These are phyloP conservation scores for Boletus rex-veris DNA, from an alignment of 768 basidiomycete species.

Conservation along the genomic window DNA sequence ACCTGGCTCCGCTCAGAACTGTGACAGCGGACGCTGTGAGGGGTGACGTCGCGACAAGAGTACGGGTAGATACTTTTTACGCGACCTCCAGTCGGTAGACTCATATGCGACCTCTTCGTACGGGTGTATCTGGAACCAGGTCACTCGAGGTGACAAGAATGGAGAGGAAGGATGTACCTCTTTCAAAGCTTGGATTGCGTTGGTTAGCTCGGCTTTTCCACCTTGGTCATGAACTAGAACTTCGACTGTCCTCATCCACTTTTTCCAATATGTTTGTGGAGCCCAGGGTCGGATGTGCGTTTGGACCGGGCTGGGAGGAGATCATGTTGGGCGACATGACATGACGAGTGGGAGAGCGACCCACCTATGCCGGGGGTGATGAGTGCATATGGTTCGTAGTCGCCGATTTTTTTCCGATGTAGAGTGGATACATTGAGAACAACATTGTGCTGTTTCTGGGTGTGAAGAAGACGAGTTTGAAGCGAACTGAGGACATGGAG, in stretches of 20 bases:
- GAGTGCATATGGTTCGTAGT: slow-evolving; percentile 28
- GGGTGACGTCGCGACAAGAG: slow-evolving; percentile 8
- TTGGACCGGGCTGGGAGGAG: slow-evolving; percentile 22
- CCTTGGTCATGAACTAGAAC: slow-evolving; percentile 43
- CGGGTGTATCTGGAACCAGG: slow-evolving; percentile 43
- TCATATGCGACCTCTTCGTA: slow-evolving; percentile 39
- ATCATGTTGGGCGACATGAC: not conserved
- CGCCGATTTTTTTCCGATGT: not conserved
- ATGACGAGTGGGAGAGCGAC: slow-evolving; percentile 26
- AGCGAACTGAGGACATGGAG: not conserved
- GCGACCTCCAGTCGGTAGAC: slow-evolving; percentile 49
- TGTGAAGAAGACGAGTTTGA: too few relatives aligned
- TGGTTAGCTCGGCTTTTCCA: slow-evolving; percentile 30
- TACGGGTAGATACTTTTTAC: slow-evolving; percentile 19
- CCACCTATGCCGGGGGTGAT: slow-evolving; percentile 42
- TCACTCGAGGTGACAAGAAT: not conserved
- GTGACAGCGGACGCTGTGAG: slow-evolving; percentile 5
- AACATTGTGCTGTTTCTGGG: too few relatives aligned
- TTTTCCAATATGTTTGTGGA: slow-evolving; percentile 35
- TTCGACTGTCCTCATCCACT: slow-evolving; percentile 53
- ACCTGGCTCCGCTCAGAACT: slow-evolving; percentile 5
- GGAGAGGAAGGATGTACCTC: slow-evolving; percentile 33
- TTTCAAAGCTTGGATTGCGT: slow-evolving; percentile 44
- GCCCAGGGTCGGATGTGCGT: slow-evolving; percentile 45
- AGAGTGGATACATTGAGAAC: too few relatives aligned